phyloP scores from a whole-genome alignment of 768 basidiomycete genomes.

The Coprinopsis marcescibilis region DNA sequence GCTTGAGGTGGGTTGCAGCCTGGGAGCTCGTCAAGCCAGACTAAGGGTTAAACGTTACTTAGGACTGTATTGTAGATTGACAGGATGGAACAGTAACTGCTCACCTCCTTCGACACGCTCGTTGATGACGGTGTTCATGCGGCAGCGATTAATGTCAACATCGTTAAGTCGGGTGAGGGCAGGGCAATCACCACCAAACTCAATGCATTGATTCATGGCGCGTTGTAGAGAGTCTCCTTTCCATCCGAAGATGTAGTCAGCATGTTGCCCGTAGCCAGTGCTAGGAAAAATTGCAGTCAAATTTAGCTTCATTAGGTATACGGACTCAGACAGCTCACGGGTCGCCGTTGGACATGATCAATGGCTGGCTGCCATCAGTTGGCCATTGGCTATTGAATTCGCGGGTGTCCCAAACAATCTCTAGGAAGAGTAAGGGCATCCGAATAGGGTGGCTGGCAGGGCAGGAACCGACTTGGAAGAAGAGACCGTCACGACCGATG shows the following conservation, averaged over 20 bases:
- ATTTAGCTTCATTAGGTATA: no score
- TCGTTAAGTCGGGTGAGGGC: slow-evolving; percentile 1
- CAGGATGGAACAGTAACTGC: not conserved
- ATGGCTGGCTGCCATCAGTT: slow-evolving; percentile 3
- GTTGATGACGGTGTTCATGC: slow-evolving; percentile 1
- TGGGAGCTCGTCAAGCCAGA: slow-evolving; percentile 4
- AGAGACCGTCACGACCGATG: slow-evolving; percentile 6
- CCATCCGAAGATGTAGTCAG: slow-evolving; percentile 6
- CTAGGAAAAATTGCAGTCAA: no score
- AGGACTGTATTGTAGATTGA: not conserved
- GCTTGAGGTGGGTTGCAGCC: slow-evolving; percentile 7
- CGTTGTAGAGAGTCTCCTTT: slow-evolving; percentile 1
- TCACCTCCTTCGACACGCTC: slow-evolving; percentile 7
- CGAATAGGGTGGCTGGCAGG: slow-evolving; percentile 5
- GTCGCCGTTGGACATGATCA: slow-evolving; percentile 5
- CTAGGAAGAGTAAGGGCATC: slow-evolving; percentile 6
- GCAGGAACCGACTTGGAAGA: slow-evolving; percentile 6
- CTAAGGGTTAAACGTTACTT: not conserved
- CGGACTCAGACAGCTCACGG: not conserved
- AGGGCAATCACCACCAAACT: slow-evolving; percentile 1
- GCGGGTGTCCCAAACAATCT: slow-evolving; percentile 9
- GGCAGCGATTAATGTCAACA: slow-evolving; percentile 7
- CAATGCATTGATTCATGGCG: slow-evolving; percentile 2
- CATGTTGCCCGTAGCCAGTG: no score
- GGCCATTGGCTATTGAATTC: slow-evolving; percentile 6